These are phyloP conservation scores for Fennellomyces sp. DNA, from an alignment of 371 early-diverging fungal species.

Conservation along the genomic window DNA sequence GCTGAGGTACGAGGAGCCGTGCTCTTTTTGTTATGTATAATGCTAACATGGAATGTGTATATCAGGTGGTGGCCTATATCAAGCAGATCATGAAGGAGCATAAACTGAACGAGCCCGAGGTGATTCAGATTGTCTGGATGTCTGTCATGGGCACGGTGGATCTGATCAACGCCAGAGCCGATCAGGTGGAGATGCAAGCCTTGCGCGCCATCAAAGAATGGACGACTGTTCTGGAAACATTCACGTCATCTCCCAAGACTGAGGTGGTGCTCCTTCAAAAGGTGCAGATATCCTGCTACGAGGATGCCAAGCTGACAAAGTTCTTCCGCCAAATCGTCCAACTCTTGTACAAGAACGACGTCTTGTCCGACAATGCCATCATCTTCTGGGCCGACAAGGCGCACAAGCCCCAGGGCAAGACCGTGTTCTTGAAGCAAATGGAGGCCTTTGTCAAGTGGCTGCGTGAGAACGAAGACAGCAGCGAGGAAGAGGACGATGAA, in stretches of 20 bases:
- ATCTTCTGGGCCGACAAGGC: constrained; percentile 94
- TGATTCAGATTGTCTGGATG: constrained; percentile 81
- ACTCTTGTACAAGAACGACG: constrained; percentile 87
- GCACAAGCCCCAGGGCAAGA: constrained; percentile 84
- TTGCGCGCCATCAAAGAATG: constrained; percentile 67
- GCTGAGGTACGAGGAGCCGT: constrained; percentile 51
- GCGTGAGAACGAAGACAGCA: constrained; percentile 75
- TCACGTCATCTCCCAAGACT: constrained; percentile 80
- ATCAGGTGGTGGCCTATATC: constrained; percentile 62
- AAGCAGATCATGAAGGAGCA: constrained; percentile 74
- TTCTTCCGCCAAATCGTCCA: constrained; percentile 82
- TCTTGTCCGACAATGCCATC: constrained; percentile 87
- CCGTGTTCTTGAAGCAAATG: constrained; percentile 90
- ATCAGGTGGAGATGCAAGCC: constrained; percentile 81
- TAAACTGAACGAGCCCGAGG: constrained; percentile 78
- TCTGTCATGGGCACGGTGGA: constrained; percentile 77
- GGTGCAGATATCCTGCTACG: constrained; percentile 83
- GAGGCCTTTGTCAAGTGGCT: constrained; percentile 86
- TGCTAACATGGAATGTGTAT: neutral
- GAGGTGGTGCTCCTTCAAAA: constrained; percentile 84
- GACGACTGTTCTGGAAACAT: constrained; percentile 71
- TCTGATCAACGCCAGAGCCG: constrained; percentile 71
- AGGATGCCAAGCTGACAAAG: constrained; percentile 88
- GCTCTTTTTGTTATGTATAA: neutral
- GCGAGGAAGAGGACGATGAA: constrained; percentile 72